Base-by-base conservation (phyloP, 2,329 filamentous ascomycete genomes). In the Lachnellula subtilissima region DNA sequence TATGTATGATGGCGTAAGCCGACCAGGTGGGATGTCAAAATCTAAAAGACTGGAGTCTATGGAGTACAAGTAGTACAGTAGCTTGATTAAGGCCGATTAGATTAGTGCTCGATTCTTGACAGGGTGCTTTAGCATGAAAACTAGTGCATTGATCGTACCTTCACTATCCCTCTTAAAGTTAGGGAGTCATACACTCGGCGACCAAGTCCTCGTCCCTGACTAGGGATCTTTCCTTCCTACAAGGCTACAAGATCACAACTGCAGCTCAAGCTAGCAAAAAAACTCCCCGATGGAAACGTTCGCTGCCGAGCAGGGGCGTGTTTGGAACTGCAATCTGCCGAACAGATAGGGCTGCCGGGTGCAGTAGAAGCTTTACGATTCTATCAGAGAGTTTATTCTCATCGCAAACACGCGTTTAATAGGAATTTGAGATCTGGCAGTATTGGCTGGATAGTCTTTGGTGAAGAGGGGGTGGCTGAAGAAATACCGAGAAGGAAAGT, bases 221-320 rank as follows among this genome's bases (percentile, higher is more conserved):
- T 45, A 17, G 11, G 12, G 42, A 48, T 54, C 14, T 36, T 48
- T 48, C 52, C 36, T 22, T 22, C 22, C 22, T 22, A 22, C 28
- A 32, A 8, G 19, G 19, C 22, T 22, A 22, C 28, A 32, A 32
- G 28, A 32, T 32, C 28, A 32, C 9, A 32, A 4, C 28, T 32
- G 11, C 3, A 32, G 28, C 4, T 12, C 28, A 32, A 32, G 28
- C 28, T 54, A 51, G 50, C 57, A 15, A n/a, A 28, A 48, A 57
- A 64, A 65, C 48, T 60, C 57, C 55, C 61, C 61, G 63, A 63
- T 57, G 60, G 60, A 63, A 63, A 61, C 59, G 58, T 56, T 59
- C 54, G 55, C 57, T 63, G 58, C 61, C 61, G 63, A 56, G 53
- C 59, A 60, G 59, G 61, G 56, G 53, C 40, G 36, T 45, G 58